phyloP scores from a whole-genome alignment of 495 filamentous ascomycete species.

The Tuber umbilicatum region DNA sequence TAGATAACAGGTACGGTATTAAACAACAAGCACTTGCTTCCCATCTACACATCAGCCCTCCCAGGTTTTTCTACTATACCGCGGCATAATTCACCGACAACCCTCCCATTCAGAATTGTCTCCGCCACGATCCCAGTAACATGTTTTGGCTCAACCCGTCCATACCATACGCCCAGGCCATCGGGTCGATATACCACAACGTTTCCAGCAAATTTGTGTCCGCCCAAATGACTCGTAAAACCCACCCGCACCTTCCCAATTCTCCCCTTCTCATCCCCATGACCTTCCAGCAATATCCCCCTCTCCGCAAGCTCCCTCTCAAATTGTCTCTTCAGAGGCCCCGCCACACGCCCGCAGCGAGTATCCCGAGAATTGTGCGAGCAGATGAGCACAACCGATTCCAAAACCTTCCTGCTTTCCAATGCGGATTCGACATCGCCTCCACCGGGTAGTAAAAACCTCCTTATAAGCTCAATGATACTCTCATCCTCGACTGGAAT shows the following conservation, averaged over 20 bases:
- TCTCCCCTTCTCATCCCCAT: constrained; percentile 9
- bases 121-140: constrained; percentile 79
- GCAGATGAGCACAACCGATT: constrained; percentile 73
- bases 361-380: constrained; percentile 71
- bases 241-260: constrained; percentile 53
- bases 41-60: constrained; percentile 14
- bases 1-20: neutral
- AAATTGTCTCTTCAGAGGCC: constrained; percentile 64
- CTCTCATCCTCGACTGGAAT: constrained; percentile 46
- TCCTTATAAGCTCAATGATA: constrained; percentile 43
- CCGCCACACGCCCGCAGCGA: constrained; percentile 75
- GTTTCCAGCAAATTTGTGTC: constrained; percentile 91
- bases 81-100: constrained; percentile 70
- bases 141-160: constrained; percentile 74
- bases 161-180: constrained; percentile 90
- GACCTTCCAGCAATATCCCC: constrained; percentile 25
- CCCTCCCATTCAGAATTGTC: constrained; percentile 64
- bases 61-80: constrained; percentile 50
- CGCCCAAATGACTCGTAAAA: constrained; percentile 80
- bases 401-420: constrained; percentile 50
- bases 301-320: constrained; percentile 46
- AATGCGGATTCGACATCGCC: constrained; percentile 11
- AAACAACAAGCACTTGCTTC: neutral
- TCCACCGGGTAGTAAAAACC: constrained; percentile 39
- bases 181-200: constrained; percentile 84